A percentile compares a stretch with the other conserved stretches of the same genome.
Conservation (phyloP, 129 eudicot species). For the Scalesia atractyloides region DNA sequence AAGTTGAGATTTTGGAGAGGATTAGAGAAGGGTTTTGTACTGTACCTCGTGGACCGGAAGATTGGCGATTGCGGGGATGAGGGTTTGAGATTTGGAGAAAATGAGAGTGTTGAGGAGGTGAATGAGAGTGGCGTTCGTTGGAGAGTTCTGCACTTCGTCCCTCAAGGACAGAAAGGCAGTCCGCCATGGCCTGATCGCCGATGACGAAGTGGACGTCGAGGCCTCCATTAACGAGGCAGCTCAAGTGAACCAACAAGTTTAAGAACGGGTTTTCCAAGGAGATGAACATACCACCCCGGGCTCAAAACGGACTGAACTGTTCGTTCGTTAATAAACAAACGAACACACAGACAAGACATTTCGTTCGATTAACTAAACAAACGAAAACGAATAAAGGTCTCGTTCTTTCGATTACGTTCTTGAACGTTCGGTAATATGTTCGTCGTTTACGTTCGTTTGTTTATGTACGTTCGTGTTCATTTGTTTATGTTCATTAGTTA, state of each 20-base stretch:
- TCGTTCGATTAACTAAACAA: too few relatives aligned
- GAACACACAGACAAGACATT: too few relatives aligned
- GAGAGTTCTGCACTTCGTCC: constrained; percentile 63
- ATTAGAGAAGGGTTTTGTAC: background rate
- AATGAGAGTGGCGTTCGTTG: constrained; percentile 30
- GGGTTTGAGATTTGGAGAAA: constrained; percentile 55
- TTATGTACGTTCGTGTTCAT: too few relatives aligned
- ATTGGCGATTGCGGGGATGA: constrained; percentile 52
- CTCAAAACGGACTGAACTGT: too few relatives aligned
- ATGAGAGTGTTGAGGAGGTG: constrained; percentile 53
- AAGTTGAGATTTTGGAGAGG: background rate
- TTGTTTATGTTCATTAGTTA: too few relatives aligned
- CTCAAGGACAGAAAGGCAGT: constrained; percentile 73
- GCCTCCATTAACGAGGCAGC: constrained; percentile 34
- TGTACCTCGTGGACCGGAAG: constrained; percentile 77
- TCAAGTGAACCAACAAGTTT: constrained; percentile 15
- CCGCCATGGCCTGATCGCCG: constrained; percentile 70
- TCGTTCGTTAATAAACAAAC: too few relatives aligned
- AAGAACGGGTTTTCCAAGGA: constrained; percentile 19
- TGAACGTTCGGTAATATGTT: too few relatives aligned
- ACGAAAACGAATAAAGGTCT: too few relatives aligned
- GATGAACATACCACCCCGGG: background rate
- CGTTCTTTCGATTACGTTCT: too few relatives aligned
- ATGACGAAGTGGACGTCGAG: constrained; percentile 23
- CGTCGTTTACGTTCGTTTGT: too few relatives aligned